Base-by-base conservation (phyloP, 2,329 filamentous ascomycete genomes). In the Venturia asperata region DNA sequence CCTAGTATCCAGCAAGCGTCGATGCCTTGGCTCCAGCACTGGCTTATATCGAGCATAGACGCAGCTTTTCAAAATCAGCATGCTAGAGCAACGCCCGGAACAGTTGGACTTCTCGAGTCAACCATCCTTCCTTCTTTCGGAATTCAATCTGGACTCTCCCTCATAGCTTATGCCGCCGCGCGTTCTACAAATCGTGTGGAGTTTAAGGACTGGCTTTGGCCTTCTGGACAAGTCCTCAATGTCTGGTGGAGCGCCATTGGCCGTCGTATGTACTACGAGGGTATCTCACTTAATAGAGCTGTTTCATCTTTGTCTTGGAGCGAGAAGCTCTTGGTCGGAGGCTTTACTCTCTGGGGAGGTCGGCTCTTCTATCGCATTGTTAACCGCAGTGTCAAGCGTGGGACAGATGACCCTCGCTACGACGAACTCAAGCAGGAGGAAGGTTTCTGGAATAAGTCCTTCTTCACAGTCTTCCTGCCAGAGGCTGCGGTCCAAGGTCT, bases 161-260 rank as follows among this genome's bases (percentile, higher is more conserved):
- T 81, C 39, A 76, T 82, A 41, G 79, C 83, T 0, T 87, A 83
- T 69, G 77, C 77, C 10, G 75, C 79, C 39, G 81, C 81, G 0
- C 77, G 82, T 30, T 77, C 80, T 62, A 83, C 82, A 9, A 73
- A 84, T 69, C 77, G 79, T n/a, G 78, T 82, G 11, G 84, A 86
- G 65, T 75, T 79, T n/a, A 87, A 87, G 69, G 84, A 87, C 71
- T 83, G 80, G 77, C 73, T 84, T 6, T 86, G 83, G 83, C 82
- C 83, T 0, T 74, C 77, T 4, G 81, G 77, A 2, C 82, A 82
- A 69, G 79, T 86, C 11, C 72, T 77, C 65, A 86, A 85, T 70
- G 83, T 82, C 7, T 86, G 84, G 84, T 86, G 83, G 81, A 81
- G 78, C 64, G 82, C 84, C 27, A 73, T 86, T 52, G 83, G 83